Evolutionary conservation across 306 rosid species (phyloP), one percentile per base, ranked within the genome.

Genomic region (Quercus bicolor): DNA sequence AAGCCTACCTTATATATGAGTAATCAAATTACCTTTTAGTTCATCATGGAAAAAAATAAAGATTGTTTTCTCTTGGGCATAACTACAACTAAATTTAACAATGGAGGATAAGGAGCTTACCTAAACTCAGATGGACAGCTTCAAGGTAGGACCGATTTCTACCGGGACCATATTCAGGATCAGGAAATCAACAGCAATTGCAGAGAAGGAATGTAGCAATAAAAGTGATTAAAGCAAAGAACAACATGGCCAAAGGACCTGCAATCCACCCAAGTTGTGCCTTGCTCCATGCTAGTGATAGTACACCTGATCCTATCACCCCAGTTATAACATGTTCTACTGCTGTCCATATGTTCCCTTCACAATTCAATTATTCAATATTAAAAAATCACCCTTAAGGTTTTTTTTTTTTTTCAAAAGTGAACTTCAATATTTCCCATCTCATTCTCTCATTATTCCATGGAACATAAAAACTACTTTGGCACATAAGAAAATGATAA

Each of bases 221-320:
- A 3, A 89, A 78, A 28, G 91, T 89, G 37, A 87, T 23, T 1
- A 65, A 48, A 69, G 89, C 93, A 16, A 89, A 87, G 13, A 79
- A 43, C 15, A 87, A 0, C 55, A 89, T 77, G 0, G 82, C 75
- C 20, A 83, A 53, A 6, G 93, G 93, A 0, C 91, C 93, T 16
- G 73, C 91, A 72, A 89, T 29, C 93, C 91, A 89, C 3, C 92
- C 92, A 73, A 89, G 81, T 72, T 89, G 92, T 9, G 92, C 89
- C 28, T 80, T 81, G 76, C 87, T 83, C 90, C 92, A 89, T 45
- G 92, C 92, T 71, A 89, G 29, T 0, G 90, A 86, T 4, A 83
- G 56, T 69, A 85, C 89, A 10, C 90, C 92, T 16, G 92, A 89
- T 0, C 92, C 92, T 65, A 89, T 86, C 77, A 89, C 90, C 11